Percentiles rank a stretch among this genome's conserved stretches.
These are phyloP conservation scores for Eucalyptus tenuipes DNA, from an alignment of 345 rosid species.

Conservation along the genomic window DNA sequence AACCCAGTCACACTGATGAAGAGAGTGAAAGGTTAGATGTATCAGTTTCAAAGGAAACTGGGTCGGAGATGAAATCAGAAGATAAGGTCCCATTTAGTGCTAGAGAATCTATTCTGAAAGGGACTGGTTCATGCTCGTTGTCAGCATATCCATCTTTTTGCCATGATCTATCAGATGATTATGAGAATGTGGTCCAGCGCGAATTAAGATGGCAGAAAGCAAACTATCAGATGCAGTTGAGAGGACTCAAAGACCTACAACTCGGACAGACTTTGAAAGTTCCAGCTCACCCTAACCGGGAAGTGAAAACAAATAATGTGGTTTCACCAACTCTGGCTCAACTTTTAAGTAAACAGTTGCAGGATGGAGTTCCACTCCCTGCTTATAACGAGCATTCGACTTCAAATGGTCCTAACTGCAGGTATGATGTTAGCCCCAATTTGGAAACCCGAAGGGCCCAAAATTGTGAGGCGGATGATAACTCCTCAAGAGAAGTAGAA, in stretches of 20 bases:
- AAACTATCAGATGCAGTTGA: constrained; percentile 39
- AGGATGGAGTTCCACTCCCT: background rate
- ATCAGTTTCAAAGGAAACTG: constrained; percentile 1
- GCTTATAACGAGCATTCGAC: background rate
- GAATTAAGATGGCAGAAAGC: constrained; percentile 64
- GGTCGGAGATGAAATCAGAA: constrained; percentile 5
- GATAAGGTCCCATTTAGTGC: constrained; percentile 2
- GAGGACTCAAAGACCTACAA: constrained; percentile 46
- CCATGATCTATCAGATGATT: constrained; percentile 13
- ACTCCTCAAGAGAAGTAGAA: constrained; percentile 1
- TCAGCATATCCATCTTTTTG: constrained; percentile 5
- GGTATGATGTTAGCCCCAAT: constrained; percentile 1
- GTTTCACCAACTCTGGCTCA: background rate
- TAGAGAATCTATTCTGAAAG: constrained; percentile 9
- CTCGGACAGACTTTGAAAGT: constrained; percentile 8
- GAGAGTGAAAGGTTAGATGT: constrained; percentile 27
- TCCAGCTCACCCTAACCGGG: background rate
- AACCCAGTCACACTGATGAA: constrained; percentile 47
- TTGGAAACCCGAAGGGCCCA: constrained; percentile 12
- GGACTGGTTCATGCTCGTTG: constrained; percentile 19
- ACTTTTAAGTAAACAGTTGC: background rate
- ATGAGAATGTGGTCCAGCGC: constrained; percentile 34
- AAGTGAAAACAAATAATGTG: background rate
- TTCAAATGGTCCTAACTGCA: background rate
- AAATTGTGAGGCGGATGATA: constrained; percentile 4